These are phyloP conservation scores for Chaetoceros muelleri DNA, from an alignment of 108 stramenopile genomes.

Conservation along the genomic window DNA sequence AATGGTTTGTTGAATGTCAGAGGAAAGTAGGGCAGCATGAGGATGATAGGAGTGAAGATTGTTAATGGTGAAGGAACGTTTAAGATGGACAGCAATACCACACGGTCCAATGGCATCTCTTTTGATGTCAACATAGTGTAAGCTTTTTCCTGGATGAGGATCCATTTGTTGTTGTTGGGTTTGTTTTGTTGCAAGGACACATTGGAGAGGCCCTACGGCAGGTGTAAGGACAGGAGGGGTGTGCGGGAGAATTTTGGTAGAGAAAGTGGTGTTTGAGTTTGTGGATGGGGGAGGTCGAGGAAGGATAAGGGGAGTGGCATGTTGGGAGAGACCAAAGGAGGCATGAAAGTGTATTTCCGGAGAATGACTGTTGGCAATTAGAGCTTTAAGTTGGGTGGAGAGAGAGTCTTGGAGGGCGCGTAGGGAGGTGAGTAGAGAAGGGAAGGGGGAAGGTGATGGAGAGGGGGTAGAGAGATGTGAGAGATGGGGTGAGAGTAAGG, in stretches of 20 bases:
- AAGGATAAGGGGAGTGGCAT: neutral
- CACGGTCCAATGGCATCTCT: neutral
- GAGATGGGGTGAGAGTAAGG: too few species aligned
- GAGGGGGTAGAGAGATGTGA: too few species aligned
- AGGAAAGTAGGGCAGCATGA: neutral
- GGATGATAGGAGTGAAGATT: neutral
- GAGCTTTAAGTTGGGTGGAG: too few species aligned
- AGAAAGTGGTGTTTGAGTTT: neutral
- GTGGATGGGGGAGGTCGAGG: neutral
- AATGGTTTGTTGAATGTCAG: neutral
- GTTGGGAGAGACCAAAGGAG: neutral
- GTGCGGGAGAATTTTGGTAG: neutral
- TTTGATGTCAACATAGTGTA: neutral
- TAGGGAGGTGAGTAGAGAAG: too few species aligned
- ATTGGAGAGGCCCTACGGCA: neutral
- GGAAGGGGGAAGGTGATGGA: too few species aligned
- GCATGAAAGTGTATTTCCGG: neutral
- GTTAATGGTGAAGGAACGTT: neutral
- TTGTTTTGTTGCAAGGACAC: neutral
- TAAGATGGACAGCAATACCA: neutral
- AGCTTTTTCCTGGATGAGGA: neutral
- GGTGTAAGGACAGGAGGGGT: neutral
- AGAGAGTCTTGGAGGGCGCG: too few species aligned
- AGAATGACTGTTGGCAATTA: too few species aligned
- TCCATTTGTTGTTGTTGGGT: neutral